These are phyloP conservation scores for Trichocomaceae sp. DNA, from an alignment of 2,329 filamentous ascomycete species.

Conservation along the genomic window DNA sequence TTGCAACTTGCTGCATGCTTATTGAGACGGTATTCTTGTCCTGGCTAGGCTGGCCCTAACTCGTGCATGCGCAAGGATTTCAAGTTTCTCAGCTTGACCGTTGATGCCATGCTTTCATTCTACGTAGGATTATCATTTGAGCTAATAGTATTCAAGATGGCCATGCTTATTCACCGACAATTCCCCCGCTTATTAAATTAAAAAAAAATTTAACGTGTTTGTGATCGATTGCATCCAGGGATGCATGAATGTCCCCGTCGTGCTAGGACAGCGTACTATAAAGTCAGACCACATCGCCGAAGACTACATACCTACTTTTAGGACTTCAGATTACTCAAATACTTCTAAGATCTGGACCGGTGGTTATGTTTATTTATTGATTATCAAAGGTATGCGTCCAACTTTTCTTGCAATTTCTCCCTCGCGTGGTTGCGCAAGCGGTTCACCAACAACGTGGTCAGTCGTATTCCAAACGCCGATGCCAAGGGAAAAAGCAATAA, in stretches of 20 bases:
- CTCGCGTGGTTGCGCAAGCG: neutral
- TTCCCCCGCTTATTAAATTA: neutral
- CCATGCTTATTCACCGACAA: neutral
- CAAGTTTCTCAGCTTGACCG: neutral
- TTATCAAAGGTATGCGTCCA: neutral
- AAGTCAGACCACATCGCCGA: neutral
- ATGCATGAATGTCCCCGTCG: constrained; percentile 1
- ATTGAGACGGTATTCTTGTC: neutral
- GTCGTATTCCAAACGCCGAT: constrained; percentile 1
- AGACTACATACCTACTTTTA: neutral
- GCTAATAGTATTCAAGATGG: neutral
- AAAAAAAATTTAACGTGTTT: neutral
- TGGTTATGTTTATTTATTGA: neutral
- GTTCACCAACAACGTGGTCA: constrained; percentile 6
- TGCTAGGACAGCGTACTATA: neutral
- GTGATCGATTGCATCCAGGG: neutral
- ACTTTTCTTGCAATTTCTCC: neutral
- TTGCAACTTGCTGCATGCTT: neutral
- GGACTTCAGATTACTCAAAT: too few relatives aligned
- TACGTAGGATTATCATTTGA: neutral
- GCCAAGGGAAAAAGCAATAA: neutral
- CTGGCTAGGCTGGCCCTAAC: neutral
- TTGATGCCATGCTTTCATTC: neutral
- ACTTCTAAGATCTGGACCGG: neutral
- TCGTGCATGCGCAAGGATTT: neutral